Conservation (phyloP, 2,329 filamentous ascomycete species). For the Sporothrix pallida region DNA sequence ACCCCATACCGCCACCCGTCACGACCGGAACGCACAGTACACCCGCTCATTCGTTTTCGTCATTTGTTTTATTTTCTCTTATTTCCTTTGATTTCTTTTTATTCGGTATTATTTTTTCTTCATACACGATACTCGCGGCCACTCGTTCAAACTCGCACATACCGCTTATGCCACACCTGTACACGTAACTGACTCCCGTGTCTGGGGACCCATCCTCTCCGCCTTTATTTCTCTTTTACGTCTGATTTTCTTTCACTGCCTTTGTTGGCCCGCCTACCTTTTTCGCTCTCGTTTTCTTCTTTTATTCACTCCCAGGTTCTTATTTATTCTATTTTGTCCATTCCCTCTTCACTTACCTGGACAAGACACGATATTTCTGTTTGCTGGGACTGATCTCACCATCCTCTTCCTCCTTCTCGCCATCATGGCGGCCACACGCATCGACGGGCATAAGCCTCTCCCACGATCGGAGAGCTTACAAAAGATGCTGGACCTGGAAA, state of each 20-base stretch:
- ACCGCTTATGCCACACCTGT: constrained; percentile 20
- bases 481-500: constrained; percentile 65
- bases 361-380: not conserved
- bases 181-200: constrained; percentile 28
- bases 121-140: constrained; percentile 17
- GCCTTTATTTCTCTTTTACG: not conserved
- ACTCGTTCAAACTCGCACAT: constrained; percentile 26
- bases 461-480: constrained; percentile 57
- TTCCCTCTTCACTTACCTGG: not conserved
- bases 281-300: not conserved
- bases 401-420: constrained; percentile 18
- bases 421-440: constrained; percentile 34
- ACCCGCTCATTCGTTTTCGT: constrained; percentile 11
- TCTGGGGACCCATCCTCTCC: constrained; percentile 25
- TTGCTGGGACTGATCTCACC: constrained; percentile 24
- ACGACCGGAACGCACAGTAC: constrained; percentile 18
- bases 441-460: constrained; percentile 28
- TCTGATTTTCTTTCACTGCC: not conserved
- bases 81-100: no score
- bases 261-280: constrained; percentile 4
- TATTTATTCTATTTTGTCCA: constrained; percentile 24
- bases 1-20: constrained; percentile 1
- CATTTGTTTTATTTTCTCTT: constrained; percentile 2
- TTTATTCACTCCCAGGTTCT: constrained; percentile 21
- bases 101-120: not conserved